Evolutionary conservation across 1,284 basidiomycete genomes (phyloP).

Genomic region (Gymnopus androsaceus): DNA sequence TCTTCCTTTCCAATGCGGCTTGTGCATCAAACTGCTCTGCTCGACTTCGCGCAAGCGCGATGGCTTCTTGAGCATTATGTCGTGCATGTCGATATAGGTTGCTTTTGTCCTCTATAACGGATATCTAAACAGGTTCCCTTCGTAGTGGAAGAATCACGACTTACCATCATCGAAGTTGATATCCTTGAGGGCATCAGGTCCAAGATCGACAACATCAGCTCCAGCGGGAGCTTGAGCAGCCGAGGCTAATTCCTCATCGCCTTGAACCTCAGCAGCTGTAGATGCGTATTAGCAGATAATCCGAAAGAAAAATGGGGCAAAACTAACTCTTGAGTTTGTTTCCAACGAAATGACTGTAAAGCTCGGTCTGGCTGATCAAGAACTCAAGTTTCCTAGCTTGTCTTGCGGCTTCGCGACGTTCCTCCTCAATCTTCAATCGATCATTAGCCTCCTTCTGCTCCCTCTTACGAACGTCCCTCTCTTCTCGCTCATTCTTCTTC

Average conservation of each 20-base stretch:
- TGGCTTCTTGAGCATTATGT: slow-evolving; percentile 88
- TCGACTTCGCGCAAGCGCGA: slow-evolving; percentile 78
- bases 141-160: slow-evolving; percentile 25
- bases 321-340: slow-evolving; percentile 93
- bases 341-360: slow-evolving; percentile 99
- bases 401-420: slow-evolving; percentile 92
- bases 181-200: slow-evolving; percentile 62
- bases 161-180: slow-evolving; percentile 94
- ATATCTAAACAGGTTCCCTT: slow-evolving; percentile 2
- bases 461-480: slow-evolving; percentile 89
- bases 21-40: slow-evolving; percentile 87
- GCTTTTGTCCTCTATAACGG: slow-evolving; percentile 76
- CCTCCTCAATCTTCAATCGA: slow-evolving; percentile 91
- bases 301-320: slow-evolving; percentile 13
- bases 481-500: slow-evolving; percentile 97
- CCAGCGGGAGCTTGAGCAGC: slow-evolving; percentile 54
- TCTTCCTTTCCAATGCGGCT: slow-evolving; percentile 78
- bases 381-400: slow-evolving; percentile 98
- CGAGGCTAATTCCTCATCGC: slow-evolving; percentile 54
- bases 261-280: slow-evolving; percentile 87
- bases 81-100: slow-evolving; percentile 90
- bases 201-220: slow-evolving; percentile 56
- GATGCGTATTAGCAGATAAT: slow-evolving; percentile 20
- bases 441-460: slow-evolving; percentile 95
- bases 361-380: slow-evolving; percentile 97